Base-by-base conservation (phyloP, 768 basidiomycete genomes). In the Psilocybe azurescens region DNA sequence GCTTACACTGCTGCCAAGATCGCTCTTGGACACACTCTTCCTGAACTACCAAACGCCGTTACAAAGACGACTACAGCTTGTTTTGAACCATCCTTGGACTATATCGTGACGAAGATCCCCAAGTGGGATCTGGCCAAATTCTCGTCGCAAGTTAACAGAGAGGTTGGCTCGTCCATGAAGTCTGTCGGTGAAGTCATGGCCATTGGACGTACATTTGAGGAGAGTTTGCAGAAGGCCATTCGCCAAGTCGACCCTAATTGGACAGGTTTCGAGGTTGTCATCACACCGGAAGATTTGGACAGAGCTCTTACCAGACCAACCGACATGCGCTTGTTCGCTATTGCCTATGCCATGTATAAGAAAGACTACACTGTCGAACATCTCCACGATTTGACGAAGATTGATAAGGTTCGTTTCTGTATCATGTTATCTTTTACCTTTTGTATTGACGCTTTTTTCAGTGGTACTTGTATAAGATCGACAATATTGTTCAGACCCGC, bases 71-170 rank as follows among this genome's bases (percentile, higher is more conserved):
- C 97, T 1, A 99, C 97, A 9, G 97, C 97, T 2, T 99, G 97
- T 78, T 99, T 99, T 77, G 97, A 99, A 73, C 97, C 97, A 28
- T 97, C 96, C 7, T 83, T 99, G 48, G 97, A 99, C 76, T 99
- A 99, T 77, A 97, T 99, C 71, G 97, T 99, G 62, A 97, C 95
- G 53, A 99, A 99, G 79, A 99, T 99, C 65, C 97, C 97, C 63
- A 98, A 98, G 75, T 99, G 97, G 97, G 97, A 99, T 79, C 81
- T 99, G 59, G 95, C 96, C 66, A 99, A 99, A 77, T 99, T 99
- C 83, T 91, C 91, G 20, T 79, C 89, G 44, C 93, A 97, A 71
- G 97, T 99, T 61, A 89, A 97, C 73, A 90, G 97, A 65, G 89
- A 94, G 73, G 89, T 99, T 56, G 97, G 97, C 28, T 98, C 96